A percentile compares a stretch with the other conserved stretches of the same genome.
Conservation (phyloP, 192 early-diverging fungal genomes). For the Coemansia sp. region DNA sequence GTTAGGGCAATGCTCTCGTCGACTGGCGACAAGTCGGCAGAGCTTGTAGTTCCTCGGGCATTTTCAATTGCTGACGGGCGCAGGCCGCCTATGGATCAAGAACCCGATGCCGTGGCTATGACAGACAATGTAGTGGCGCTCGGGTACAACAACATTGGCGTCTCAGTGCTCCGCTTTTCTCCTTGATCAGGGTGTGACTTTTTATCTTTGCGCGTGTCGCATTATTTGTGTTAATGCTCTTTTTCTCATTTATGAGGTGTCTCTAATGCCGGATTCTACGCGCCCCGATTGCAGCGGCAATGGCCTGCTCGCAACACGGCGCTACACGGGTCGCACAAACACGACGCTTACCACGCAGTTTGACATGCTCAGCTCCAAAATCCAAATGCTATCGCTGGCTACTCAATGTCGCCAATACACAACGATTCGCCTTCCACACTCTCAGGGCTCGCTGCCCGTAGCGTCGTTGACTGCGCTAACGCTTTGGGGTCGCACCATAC, state of each 20-base stretch:
- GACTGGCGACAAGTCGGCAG: background rate
- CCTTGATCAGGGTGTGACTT: too few relatives aligned
- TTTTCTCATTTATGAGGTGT: background rate
- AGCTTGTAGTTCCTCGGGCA: background rate
- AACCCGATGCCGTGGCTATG: slow-evolving; percentile 3
- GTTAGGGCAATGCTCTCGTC: background rate
- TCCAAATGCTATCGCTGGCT: slow-evolving; percentile 44
- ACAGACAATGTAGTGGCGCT: slow-evolving; percentile 3
- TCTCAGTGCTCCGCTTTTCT: background rate
- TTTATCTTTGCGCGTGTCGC: background rate
- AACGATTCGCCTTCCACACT: slow-evolving; percentile 25
- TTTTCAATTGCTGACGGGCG: background rate
- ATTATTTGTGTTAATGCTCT: background rate
- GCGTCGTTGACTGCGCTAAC: slow-evolving; percentile 33
- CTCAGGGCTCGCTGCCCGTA: slow-evolving; percentile 35
- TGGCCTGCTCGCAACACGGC: background rate
- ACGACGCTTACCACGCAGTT: slow-evolving; percentile 11
- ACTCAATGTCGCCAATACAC: slow-evolving; percentile 37
- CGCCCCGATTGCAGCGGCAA: background rate
- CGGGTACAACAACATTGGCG: background rate
- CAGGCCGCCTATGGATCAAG: background rate
- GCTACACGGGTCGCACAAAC: slow-evolving; percentile 21
- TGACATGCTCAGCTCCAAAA: slow-evolving; percentile 29
- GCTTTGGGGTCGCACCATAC: slow-evolving; percentile 40
- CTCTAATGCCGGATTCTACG: background rate